Evolutionary conservation across 495 filamentous ascomycete genomes (phyloP).

Genomic region (Tuber calosporum): DNA sequence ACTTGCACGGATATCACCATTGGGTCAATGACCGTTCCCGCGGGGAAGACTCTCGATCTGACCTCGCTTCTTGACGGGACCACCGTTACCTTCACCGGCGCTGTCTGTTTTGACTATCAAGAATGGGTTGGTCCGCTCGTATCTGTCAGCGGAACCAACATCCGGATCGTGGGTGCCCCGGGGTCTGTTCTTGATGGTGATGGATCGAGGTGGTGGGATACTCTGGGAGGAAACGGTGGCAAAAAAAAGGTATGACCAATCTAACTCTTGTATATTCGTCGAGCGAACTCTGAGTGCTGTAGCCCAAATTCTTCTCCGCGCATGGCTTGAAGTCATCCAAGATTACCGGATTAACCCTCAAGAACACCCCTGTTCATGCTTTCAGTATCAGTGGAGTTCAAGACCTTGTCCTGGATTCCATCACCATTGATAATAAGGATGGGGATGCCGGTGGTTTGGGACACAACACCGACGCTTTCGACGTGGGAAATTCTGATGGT

Average conservation of each 20-base stretch:
- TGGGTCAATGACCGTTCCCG: constrained; percentile 46
- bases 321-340: constrained; percentile 44
- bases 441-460: constrained; percentile 48
- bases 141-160: constrained; percentile 47
- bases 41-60: constrained; percentile 48
- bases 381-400: constrained; percentile 53
- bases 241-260: constrained; percentile 46
- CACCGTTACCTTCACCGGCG: constrained; percentile 49
- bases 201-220: constrained; percentile 51
- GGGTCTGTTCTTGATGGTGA: constrained; percentile 47
- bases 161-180: constrained; percentile 47
- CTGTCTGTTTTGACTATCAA: constrained; percentile 49
- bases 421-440: constrained; percentile 57
- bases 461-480: constrained; percentile 64
- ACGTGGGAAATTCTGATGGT: constrained; percentile 49
- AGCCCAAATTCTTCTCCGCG: constrained; percentile 51
- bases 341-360: constrained; percentile 45
- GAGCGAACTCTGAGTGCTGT: background rate
- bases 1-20: constrained; percentile 48
- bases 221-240: constrained; percentile 49
- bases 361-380: constrained; percentile 58
- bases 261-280: background rate
- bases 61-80: constrained; percentile 46
- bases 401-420: constrained; percentile 26
- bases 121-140: constrained; percentile 51